Evolutionary conservation across 768 basidiomycete species (phyloP), one percentile per base, ranked within the genome.

Genomic region (Mycena filopes): DNA sequence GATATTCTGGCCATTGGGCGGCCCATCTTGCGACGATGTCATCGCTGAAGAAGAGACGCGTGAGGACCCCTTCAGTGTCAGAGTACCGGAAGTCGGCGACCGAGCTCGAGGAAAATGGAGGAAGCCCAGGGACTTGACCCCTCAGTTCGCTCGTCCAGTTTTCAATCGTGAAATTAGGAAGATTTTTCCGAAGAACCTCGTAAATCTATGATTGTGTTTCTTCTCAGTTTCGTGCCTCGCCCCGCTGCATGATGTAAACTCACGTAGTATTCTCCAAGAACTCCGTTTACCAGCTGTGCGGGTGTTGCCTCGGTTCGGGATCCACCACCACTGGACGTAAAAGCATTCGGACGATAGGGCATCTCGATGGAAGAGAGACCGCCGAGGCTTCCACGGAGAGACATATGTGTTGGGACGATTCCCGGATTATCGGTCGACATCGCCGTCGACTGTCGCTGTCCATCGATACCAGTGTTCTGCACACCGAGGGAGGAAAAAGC

Each of bases 121-220:
- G 15, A 36, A 73, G 66, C 15, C 65, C 74, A 1, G 60, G 59
- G 8, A 70, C 31, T 1, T 21, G 18, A 16, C 62, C 53, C 7
- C 75, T 70, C 13, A 76, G 56, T 33, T 70, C 68, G 46, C 72
- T 73, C 38, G 75, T 76, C 75, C 75, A 76, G 48, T 76, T 72
- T 6, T 70, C 66, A 1, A 53, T 47, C 3, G 63, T 61, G 51
- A 76, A 75, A 28, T 65, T 43, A 16, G 65, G 67, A 38, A 74
- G 49, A 11, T 5, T 18, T 38, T 55, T 47, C 33, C 11, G 31
- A 38, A 57, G 45, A 20, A 20, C 9, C 25, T 57, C 25, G 23
- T 15, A 57, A 10, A 57, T 57, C 55, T 57, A 25, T 47, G 5
- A 18, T 25, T 47, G 13, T 15, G 11, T 43, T 43, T n/a, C 42